Conservation (phyloP, 1,284 basidiomycete genomes). For the Vanrija pseudolonga region DNA sequence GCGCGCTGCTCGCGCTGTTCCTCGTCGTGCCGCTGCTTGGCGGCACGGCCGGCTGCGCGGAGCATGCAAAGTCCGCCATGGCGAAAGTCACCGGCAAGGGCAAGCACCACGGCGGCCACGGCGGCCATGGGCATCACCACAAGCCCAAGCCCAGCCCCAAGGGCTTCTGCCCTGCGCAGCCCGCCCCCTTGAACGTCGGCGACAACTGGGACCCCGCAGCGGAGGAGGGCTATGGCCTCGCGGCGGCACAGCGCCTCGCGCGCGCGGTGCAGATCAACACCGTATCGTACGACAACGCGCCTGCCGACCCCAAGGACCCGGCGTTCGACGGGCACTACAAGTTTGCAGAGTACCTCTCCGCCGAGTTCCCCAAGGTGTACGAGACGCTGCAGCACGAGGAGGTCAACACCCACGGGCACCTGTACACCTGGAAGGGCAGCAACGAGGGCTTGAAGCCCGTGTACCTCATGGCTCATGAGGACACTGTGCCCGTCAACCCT, state of each 20-base stretch:
- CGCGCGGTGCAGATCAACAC: conserved; percentile 47
- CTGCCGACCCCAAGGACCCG: conserved; percentile 36
- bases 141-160: not conserved
- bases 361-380: conserved; percentile 46
- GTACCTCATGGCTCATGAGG: conserved; percentile 52
- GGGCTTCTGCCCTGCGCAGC: conserved; percentile 34
- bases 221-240: conserved; percentile 33
- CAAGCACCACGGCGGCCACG: not conserved
- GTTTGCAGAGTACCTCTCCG: conserved; percentile 47
- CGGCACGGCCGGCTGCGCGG: not conserved
- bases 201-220: conserved; percentile 34
- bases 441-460: conserved; percentile 46
- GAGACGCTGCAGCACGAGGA: conserved; percentile 43
- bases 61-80: not conserved
- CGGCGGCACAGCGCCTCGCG: conserved; percentile 40
- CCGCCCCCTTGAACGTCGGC: conserved; percentile 29
- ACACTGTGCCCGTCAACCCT: conserved; percentile 55
- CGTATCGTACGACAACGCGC: conserved; percentile 49
- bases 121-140: not conserved
- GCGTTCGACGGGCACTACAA: conserved; percentile 44
- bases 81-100: not conserved
- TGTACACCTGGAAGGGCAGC: conserved; percentile 52
- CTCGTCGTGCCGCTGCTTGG: conserved; percentile 9
- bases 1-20: conserved; percentile 11
- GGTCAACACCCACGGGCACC: conserved; percentile 49